Base-by-base conservation (phyloP, 352 stramenopile species). In the Aphanomyces astaci region DNA sequence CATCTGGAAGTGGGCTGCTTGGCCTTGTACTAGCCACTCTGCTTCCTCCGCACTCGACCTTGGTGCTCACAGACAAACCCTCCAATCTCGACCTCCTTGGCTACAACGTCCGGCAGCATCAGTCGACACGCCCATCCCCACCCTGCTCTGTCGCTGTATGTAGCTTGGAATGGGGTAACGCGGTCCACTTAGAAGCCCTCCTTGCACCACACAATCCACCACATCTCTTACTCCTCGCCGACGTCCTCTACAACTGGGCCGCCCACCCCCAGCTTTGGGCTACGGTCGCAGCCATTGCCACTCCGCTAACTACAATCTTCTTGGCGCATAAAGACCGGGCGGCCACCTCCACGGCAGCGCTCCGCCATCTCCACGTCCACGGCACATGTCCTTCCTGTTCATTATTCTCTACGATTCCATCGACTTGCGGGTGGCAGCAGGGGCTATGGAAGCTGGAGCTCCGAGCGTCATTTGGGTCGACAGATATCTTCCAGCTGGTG, bases 221-320 rank as follows among this genome's bases (percentile, higher is more conserved):
- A 13, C 55, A 72, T 31, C 30, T 80, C 0, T 57, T 88, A 10
- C 76, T 88, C 27, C 80, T 78, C 15, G 70, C 76, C 1, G 80
- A 90, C 39, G 82, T 90, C 54, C 51, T 90, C 33, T 90, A 90
- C 70, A 74, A 80, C 63, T 90, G 80, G 82, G 70, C 68, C 9
- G 66, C 73, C 0, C 82, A 90, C 53, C 73, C 82, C 33, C 43
- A 56, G 15, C 67, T 88, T 2, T 70, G 88, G 1, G 49, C 48
- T 9, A 83, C 82, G 15, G 67, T 90, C 1, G 55, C 67, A 15
- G n/a, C 24, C 0, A 45, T 78, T 25, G 28, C 17, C 3, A 7
- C 10, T 0, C 19, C 48, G 30, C 52, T 30, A 28, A 17, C 10
- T 24, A 49, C 15, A 1, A 73, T 84, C 3, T 46, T 85, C 19